Percentiles rank a stretch among this genome's conserved stretches.
These are phyloP conservation scores for Epichloe baconii DNA, from an alignment of 2,329 filamentous ascomycete genomes.

Conservation along the genomic window DNA sequence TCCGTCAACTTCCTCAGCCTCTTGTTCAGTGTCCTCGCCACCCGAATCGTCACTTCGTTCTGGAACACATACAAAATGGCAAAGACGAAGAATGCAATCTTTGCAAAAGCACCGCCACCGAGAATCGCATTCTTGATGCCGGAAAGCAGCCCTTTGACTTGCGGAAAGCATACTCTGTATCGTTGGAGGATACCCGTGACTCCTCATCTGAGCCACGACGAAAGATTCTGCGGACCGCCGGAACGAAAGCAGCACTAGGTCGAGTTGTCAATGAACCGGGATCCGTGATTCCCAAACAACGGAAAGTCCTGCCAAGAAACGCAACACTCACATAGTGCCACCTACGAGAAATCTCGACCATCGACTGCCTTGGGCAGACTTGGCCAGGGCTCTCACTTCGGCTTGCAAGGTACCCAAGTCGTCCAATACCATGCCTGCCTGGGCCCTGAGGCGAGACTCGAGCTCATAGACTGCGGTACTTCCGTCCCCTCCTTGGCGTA, in stretches of 20 bases:
- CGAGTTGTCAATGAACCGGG: neutral
- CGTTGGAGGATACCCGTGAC: slow-evolving; percentile 27
- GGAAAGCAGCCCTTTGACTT: slow-evolving; percentile 34
- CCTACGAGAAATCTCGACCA: slow-evolving; percentile 42
- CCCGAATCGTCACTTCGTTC: slow-evolving; percentile 43
- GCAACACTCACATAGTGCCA: slow-evolving; percentile 32
- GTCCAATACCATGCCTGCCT: slow-evolving; percentile 28
- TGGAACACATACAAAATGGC: slow-evolving; percentile 45
- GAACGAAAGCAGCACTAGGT: slow-evolving; percentile 36
- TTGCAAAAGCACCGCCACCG: slow-evolving; percentile 32
- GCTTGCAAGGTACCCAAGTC: slow-evolving; percentile 32
- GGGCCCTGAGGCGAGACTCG: slow-evolving; percentile 29
- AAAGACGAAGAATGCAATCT: slow-evolving; percentile 40
- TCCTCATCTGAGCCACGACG: slow-evolving; percentile 28
- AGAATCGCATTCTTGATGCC: slow-evolving; percentile 34
- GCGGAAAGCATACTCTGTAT: slow-evolving; percentile 45
- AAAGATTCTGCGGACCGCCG: slow-evolving; percentile 38
- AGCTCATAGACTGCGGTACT: slow-evolving; percentile 22
- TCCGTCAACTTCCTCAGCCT: slow-evolving; percentile 33
- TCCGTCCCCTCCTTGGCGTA: slow-evolving; percentile 13
- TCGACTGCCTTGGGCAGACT: slow-evolving; percentile 32
- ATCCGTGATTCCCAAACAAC: neutral
- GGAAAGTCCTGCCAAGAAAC: neutral
- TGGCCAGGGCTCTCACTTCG: slow-evolving; percentile 30
- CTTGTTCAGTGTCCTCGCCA: slow-evolving; percentile 37